These are phyloP conservation scores for Ceratobasidium sp. DNA, from an alignment of 1,284 basidiomycete species.

Conservation along the genomic window DNA sequence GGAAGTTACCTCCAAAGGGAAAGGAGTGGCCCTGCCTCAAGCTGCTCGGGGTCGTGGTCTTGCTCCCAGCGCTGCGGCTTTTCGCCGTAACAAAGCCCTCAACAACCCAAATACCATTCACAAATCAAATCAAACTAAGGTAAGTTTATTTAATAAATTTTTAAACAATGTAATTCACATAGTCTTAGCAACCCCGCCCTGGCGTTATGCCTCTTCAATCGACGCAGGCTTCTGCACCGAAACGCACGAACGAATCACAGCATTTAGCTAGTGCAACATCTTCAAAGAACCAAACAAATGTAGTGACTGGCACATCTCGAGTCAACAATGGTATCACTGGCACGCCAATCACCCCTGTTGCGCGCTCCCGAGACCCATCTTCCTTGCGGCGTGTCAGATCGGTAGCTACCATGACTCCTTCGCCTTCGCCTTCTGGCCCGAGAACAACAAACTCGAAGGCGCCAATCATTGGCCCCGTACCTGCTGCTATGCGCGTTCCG, in stretches of 20 bases:
- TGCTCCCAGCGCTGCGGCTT: neutral
- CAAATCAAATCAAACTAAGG: slow-evolving; percentile 34
- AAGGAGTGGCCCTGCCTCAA: neutral
- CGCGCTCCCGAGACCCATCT: neutral
- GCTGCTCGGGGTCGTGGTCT: neutral
- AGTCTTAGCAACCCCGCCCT: slow-evolving; percentile 22
- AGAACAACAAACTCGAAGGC: slow-evolving; percentile 1
- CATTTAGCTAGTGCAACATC: neutral
- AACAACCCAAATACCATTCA: neutral
- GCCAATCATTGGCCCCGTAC: slow-evolving; percentile 40
- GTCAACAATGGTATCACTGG: slow-evolving; percentile 17
- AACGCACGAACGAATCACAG: neutral
- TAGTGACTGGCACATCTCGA: neutral
- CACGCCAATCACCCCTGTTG: neutral
- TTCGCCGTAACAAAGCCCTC: neutral
- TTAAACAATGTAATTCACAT: neutral
- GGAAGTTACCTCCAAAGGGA: slow-evolving; percentile 5
- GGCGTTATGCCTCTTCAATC: slow-evolving; percentile 26
- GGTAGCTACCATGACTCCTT: slow-evolving; percentile 17
- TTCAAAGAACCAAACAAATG: neutral
- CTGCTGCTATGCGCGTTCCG: slow-evolving; percentile 17
- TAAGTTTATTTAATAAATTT: neutral
- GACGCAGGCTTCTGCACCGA: slow-evolving; percentile 23
- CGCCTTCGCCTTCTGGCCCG: slow-evolving; percentile 3
- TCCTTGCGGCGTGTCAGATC: slow-evolving; percentile 35